Conservation (phyloP, 2,329 filamentous ascomycete species). For the Aspergillus melleus region DNA sequence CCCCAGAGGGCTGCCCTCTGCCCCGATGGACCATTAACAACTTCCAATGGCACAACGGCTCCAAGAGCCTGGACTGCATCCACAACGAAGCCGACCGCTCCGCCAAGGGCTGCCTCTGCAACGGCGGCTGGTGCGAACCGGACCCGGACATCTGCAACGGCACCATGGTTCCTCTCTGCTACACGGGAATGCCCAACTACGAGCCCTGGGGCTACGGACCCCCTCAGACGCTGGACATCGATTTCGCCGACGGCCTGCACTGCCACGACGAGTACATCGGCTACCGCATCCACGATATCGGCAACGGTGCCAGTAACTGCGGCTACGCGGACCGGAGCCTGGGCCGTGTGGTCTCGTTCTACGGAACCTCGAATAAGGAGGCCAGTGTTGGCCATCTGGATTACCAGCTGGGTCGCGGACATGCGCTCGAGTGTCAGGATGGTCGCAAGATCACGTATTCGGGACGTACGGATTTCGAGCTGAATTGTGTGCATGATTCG, state of each 20-base stretch:
- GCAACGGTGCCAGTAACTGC: constrained; percentile 27
- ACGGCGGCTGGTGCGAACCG: constrained; percentile 23
- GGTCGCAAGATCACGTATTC: constrained; percentile 30
- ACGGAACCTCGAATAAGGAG: constrained; percentile 24
- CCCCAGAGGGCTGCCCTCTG: constrained; percentile 27
- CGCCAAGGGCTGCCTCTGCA: constrained; percentile 26
- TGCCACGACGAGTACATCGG: constrained; percentile 32
- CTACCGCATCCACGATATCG: constrained; percentile 31
- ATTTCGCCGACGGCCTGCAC: constrained; percentile 24
- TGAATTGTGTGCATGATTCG: constrained; percentile 26
- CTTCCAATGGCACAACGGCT: constrained; percentile 22
- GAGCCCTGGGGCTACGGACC: constrained; percentile 32
- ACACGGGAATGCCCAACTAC: constrained; percentile 31
- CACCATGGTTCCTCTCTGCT: constrained; percentile 27
- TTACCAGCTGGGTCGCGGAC: constrained; percentile 25
- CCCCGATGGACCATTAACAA: constrained; percentile 28
- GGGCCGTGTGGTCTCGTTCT: constrained; percentile 29
- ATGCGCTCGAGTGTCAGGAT: constrained; percentile 28
- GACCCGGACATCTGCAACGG: constrained; percentile 25
- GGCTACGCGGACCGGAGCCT: constrained; percentile 26
- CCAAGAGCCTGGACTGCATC: constrained; percentile 21
- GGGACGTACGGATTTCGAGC: constrained; percentile 23
- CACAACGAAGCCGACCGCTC: constrained; percentile 22
- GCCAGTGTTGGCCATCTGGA: constrained; percentile 22
- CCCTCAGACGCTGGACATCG: constrained; percentile 24